Percentiles rank a stretch among this genome's conserved stretches.
These are phyloP conservation scores for Passiflora organensis DNA, from an alignment of 345 rosid species.

Conservation along the genomic window DNA sequence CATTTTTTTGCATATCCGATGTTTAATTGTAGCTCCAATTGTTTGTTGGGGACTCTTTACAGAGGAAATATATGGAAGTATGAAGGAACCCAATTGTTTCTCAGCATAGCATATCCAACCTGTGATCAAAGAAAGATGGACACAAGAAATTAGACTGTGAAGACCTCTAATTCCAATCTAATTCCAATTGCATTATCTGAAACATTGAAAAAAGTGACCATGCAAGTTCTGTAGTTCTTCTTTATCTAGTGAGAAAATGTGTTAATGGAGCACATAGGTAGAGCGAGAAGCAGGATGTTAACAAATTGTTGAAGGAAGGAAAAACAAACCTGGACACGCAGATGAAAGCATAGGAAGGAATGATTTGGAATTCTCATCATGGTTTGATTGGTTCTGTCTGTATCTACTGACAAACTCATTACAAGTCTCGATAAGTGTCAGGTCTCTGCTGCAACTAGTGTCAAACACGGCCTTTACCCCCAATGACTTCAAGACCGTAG, in stretches of 20 bases:
- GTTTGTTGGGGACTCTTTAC: conserved; percentile 97
- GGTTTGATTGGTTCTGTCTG: conserved; percentile 39
- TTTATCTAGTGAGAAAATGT: too few relatives aligned
- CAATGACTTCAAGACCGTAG: conserved; percentile 68
- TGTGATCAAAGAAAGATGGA: conserved; percentile 29
- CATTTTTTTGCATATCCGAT: conserved; percentile 53
- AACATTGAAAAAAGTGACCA: not conserved
- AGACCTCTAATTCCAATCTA: too few relatives aligned
- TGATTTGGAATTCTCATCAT: conserved; percentile 30
- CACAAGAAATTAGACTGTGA: not conserved
- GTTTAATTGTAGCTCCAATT: conserved; percentile 78
- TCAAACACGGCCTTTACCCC: conserved; percentile 89
- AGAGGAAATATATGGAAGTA: conserved; percentile 76
- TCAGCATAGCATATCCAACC: conserved; percentile 99
- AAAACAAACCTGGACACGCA: conserved; percentile 76
- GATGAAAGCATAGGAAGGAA: conserved; percentile 80
- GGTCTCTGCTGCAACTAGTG: conserved; percentile 75
- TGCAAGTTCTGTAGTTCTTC: too few relatives aligned
- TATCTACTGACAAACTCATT: conserved; percentile 73
- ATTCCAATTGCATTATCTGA: not conserved
- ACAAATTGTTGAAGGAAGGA: not conserved
- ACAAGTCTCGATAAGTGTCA: conserved; percentile 76
- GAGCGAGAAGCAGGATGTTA: too few relatives aligned
- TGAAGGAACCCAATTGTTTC: conserved; percentile 75
- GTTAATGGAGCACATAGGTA: too few relatives aligned